These are phyloP conservation scores for Ilyonectria mors-panacis DNA, from an alignment of 2,329 filamentous ascomycete species.

Conservation along the genomic window DNA sequence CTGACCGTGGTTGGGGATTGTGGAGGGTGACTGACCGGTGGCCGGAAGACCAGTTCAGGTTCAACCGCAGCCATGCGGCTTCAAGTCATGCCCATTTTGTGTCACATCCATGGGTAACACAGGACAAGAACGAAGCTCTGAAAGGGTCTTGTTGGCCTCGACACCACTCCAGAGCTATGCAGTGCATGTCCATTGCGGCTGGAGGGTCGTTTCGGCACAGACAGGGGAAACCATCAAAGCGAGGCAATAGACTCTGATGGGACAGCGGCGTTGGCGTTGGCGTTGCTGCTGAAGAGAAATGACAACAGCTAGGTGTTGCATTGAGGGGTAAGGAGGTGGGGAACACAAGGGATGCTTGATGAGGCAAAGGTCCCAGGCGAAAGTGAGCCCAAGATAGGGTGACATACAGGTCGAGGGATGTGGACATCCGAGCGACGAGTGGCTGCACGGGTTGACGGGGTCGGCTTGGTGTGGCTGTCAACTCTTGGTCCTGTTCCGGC, in stretches of 20 bases:
- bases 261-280: conserved; percentile 10
- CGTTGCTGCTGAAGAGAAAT: conserved; percentile 10
- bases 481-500: conserved; percentile 24
- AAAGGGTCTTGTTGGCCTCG: neutral
- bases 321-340: conserved; percentile 20
- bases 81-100: conserved; percentile 42
- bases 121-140: neutral
- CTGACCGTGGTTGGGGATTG: conserved; percentile 4
- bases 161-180: neutral
- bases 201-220: neutral
- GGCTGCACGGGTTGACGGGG: neutral
- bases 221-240: neutral
- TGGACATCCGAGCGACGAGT: conserved; percentile 29
- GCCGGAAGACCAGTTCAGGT: neutral
- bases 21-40: conserved; percentile 7
- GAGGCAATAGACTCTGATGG: conserved; percentile 10
- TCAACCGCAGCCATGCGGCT: conserved; percentile 9
- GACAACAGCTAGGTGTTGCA: conserved; percentile 11
- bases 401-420: conserved; percentile 34
- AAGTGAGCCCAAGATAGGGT: conserved; percentile 29
- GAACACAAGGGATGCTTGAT: conserved; percentile 18
- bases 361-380: conserved; percentile 20
- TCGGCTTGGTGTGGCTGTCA: conserved; percentile 12
- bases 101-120: conserved; percentile 29
- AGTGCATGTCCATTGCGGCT: conserved; percentile 26